Conservation (phyloP, 345 rosid genomes). For the Jatropha curcas region DNA sequence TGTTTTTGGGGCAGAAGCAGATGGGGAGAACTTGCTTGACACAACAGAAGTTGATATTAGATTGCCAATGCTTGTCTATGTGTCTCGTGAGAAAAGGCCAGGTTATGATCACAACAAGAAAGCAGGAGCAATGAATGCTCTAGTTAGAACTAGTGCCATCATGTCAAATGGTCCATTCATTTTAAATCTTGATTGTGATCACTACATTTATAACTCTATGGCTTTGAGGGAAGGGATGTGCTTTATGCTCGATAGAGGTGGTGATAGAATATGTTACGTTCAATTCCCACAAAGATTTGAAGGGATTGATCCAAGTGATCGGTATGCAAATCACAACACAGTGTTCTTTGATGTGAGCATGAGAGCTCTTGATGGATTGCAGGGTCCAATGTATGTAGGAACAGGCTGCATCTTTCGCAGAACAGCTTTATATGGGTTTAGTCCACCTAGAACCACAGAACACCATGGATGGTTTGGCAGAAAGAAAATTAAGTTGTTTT, state of each 20-base stretch:
- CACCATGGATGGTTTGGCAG: constrained; percentile 75
- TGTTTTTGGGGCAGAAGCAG: constrained; percentile 35
- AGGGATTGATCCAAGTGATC: constrained; percentile 40
- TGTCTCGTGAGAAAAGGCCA: constrained; percentile 34
- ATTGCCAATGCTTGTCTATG: constrained; percentile 35
- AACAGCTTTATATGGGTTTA: constrained; percentile 43
- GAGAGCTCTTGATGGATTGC: constrained; percentile 38
- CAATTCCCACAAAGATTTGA: constrained; percentile 41
- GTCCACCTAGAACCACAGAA: constrained; percentile 74
- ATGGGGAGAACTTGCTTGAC: constrained; percentile 32
- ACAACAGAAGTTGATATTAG: constrained; percentile 30
- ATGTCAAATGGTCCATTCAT: constrained; percentile 40
- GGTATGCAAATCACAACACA: constrained; percentile 36
- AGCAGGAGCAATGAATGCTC: constrained; percentile 40
- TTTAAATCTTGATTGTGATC: constrained; percentile 36
- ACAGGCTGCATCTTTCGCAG: constrained; percentile 38
- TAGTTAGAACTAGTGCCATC: constrained; percentile 37
- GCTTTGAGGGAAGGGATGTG: constrained; percentile 40
- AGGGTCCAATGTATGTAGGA: constrained; percentile 40
- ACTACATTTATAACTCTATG: constrained; percentile 35
- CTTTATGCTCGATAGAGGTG: constrained; percentile 41
- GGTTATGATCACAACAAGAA: constrained; percentile 40
- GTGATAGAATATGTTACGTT: constrained; percentile 33
- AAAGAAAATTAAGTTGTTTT: constrained; percentile 53
- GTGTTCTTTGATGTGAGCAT: constrained; percentile 39